Evolutionary conservation across 2,329 filamentous ascomycete genomes (phyloP), one percentile per base, ranked within the genome.

Genomic region (Pseudopyrenochaeta lycopersici): DNA sequence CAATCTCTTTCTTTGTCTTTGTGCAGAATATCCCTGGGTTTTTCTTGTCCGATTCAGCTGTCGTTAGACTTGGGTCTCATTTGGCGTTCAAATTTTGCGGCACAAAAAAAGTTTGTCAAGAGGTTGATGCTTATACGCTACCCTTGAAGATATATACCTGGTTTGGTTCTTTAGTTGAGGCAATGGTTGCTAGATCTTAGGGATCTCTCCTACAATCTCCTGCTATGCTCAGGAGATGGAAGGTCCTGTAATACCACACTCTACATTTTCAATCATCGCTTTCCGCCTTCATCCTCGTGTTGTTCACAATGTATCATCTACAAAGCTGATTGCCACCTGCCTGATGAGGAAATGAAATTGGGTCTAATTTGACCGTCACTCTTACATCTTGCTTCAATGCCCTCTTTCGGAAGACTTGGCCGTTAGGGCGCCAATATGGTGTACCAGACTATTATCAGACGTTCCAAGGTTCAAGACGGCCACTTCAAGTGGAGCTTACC

Each of bases 71-170:
- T 54, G 51, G 53, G 55, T 51, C 40, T 56, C 10, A 31, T 52
- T 46, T 23, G 67, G 68, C 64, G 68, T 70, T 68, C 43, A 49
- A 52, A 56, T 60, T 38, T 49, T 49, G 36, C 42, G 43, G 52
- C 59, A 56, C 57, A 49, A 54, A 67, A n/a, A 70, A 69, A 67
- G 62, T 68, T 68, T 49, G 56, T 43, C 17, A 50, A 56, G 50
- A 31, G 49, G 49, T 47, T 40, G 27, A 55, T 38, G 54, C 53
- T 54, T 59, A 55, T 54, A 51, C 31, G 62, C 59, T 58, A 41
- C 39, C 33, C 46, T 40, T 35, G 17, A 15, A n/a, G 36, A 48
- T 39, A 49, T 35, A 23, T 15, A 49, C 29, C 41, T 42, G 38
- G 46, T 38, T 35, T 7, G 35, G 33, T 47, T 54, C 51, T 29